Base-by-base conservation (phyloP, 106 monocot genomes). In the Allium sativum region DNA sequence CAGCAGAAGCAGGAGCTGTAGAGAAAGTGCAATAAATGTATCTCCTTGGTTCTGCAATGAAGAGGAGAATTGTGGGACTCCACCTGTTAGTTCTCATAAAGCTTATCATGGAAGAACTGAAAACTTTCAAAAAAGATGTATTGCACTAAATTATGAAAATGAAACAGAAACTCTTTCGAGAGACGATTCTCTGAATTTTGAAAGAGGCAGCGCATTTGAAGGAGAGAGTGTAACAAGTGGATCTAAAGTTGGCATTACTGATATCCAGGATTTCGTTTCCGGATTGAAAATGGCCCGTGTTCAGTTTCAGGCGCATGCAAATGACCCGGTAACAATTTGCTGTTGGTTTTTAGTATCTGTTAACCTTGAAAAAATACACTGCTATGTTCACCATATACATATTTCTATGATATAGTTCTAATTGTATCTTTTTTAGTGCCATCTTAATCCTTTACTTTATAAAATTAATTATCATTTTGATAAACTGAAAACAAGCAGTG, bases 1-100 rank as follows among this genome's bases (percentile, higher is more conserved):
- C 21, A 55, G 71, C 44, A 92, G 81, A 72, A 99, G 98, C 57
- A 87, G 74, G 74, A 99, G 98, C 67, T 88, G 88, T 71, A 72
- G 77, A 44, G 78, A 65, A 42, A 56, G 51, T 67, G 9, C 76
- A 52, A 78, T 61, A 65, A 65, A 51, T 21, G 52, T 46, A 59
- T 83, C 78, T 40, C 55, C 58, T 50, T 77, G 74, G 77, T 78
- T 82, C 48, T 44, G 21, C 13, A 78, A 74, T 12, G 67, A 64
- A 59, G 77, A n/a, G n/a, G n/a, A 57, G 56, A 65, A 71, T 55
- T 72, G 75, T 48, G 44, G 48, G 44, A 99, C 98, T 40, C 92
- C 98, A 52, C 88, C 92, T 21, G 70, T 60, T 62, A 76, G 62
- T 48, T 82, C 77, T 53, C 42, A 77, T 21, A 85, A 62, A 55